Conservation (phyloP, 163 green algal genomes). For the Chlorella variabilis region DNA sequence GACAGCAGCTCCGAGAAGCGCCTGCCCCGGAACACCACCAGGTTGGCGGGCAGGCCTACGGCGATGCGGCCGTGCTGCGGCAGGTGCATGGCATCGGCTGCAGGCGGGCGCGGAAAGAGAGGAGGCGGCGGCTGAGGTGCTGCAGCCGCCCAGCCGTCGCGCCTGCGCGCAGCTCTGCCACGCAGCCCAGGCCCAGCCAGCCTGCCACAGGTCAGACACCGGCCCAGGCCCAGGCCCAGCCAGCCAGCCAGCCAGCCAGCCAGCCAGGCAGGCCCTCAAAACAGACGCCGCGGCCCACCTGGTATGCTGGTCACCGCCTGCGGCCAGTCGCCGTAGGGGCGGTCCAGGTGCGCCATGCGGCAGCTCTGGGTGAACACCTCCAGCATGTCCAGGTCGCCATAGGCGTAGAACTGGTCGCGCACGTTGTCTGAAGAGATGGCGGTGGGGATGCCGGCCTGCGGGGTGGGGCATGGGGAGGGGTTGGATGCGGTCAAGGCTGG, state of each 20-base stretch:
- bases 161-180: too few relatives aligned
- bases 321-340: slow-evolving; percentile 67
- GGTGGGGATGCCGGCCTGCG: slow-evolving; percentile 58
- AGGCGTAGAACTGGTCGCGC: slow-evolving; percentile 82
- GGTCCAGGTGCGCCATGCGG: slow-evolving; percentile 73
- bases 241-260: too few relatives aligned
- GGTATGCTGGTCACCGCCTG: slow-evolving; percentile 55
- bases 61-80: slow-evolving; percentile 35
- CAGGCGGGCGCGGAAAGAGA: too few relatives aligned
- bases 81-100: slow-evolving; percentile 70
- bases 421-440: slow-evolving; percentile 79
- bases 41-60: slow-evolving; percentile 60
- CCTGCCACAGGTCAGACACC: too few relatives aligned
- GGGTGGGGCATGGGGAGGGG: not conserved
- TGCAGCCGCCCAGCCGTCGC: too few relatives aligned
- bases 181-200: too few relatives aligned
- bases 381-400: slow-evolving; percentile 84
- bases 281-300: not conserved
- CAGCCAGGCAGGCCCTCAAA: too few relatives aligned
- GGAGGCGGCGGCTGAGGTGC: not conserved
- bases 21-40: slow-evolving; percentile 75
- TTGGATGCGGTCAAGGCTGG: too few relatives aligned
- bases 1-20: slow-evolving; percentile 75
- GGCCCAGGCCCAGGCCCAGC: too few relatives aligned
- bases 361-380: slow-evolving; percentile 75